A percentile compares a stretch with the other conserved stretches of the same genome.
These are phyloP conservation scores for Claviceps citrina DNA, from an alignment of 2,329 filamentous ascomycete genomes.

Conservation along the genomic window DNA sequence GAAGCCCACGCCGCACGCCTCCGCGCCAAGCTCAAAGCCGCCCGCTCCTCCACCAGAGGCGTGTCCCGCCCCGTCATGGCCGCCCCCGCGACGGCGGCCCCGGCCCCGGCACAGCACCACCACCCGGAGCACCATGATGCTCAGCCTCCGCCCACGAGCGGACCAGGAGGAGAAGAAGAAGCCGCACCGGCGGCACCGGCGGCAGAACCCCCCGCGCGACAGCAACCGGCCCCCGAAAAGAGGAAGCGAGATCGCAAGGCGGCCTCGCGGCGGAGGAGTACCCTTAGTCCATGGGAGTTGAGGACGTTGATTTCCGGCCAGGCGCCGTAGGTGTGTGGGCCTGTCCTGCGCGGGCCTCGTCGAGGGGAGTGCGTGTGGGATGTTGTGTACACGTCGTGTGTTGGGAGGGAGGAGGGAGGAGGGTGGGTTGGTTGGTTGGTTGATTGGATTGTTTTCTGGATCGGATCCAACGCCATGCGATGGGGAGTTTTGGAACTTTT, in stretches of 20 bases:
- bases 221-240: conserved; percentile 24
- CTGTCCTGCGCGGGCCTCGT: no score
- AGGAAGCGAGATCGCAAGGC: conserved; percentile 39
- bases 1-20: conserved; percentile 49
- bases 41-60: conserved; percentile 21
- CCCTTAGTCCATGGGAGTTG: conserved; percentile 60
- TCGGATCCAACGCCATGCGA: no score
- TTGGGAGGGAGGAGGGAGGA: no score
- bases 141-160: no score
- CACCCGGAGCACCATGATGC: conserved; percentile 11
- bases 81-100: not conserved
- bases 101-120: not conserved
- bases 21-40: conserved; percentile 45
- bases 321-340: no score
- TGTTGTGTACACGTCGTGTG: no score
- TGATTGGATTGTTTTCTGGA: no score
- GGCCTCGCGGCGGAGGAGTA: conserved; percentile 53
- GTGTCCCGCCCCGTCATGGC: conserved; percentile 16
- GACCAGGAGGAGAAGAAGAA: not conserved
- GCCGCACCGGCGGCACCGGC: not conserved
- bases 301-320: conserved; percentile 42
- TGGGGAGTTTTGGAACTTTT: no score
- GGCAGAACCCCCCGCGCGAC: not conserved
- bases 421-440: no score
- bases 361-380: no score